A percentile compares a stretch with the other conserved stretches of the same genome.
These are phyloP conservation scores for Sphaerulina vaccinii DNA, from an alignment of 2,329 filamentous ascomycete genomes.

Conservation along the genomic window DNA sequence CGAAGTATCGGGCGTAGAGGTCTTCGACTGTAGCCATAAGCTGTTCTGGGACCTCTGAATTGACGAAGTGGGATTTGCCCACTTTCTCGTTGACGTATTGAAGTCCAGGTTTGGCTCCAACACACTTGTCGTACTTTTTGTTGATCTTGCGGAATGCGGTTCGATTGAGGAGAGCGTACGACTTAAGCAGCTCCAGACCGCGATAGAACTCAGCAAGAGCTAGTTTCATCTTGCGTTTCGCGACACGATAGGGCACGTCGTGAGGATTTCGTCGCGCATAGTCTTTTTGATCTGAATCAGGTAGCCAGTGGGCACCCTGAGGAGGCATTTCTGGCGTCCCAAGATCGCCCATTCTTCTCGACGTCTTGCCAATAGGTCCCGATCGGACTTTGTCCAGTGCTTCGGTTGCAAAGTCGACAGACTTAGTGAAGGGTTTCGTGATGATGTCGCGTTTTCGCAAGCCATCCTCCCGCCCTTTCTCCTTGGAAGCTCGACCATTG, in stretches of 20 bases:
- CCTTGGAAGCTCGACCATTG: conserved; percentile 7
- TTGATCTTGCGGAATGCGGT: conserved; percentile 96
- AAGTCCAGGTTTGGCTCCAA: conserved; percentile 72
- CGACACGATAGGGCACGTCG: conserved; percentile 77
- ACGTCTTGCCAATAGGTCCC: conserved; percentile 57
- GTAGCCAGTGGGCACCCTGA: conserved; percentile 24
- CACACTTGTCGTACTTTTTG: conserved; percentile 96
- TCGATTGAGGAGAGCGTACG: conserved; percentile 83
- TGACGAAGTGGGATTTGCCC: conserved; percentile 85
- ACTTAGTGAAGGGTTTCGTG: conserved; percentile 20
- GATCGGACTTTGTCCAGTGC: conserved; percentile 37
- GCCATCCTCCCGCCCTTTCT: background rate
- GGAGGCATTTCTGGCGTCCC: conserved; percentile 40
- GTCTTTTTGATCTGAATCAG: conserved; percentile 40
- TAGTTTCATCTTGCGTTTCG: conserved; percentile 87
- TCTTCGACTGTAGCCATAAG: conserved; percentile 83
- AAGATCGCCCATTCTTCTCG: conserved; percentile 44
- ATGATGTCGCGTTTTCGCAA: conserved; percentile 9
- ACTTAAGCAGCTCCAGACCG: conserved; percentile 85
- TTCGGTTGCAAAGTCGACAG: conserved; percentile 19
- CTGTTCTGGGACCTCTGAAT: conserved; percentile 78
- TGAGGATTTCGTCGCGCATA: conserved; percentile 42
- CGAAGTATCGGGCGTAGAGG: conserved; percentile 91
- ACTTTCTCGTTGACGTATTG: conserved; percentile 91
- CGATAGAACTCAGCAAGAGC: conserved; percentile 93